These are phyloP conservation scores for Aspergillus sclerotialis DNA, from an alignment of 2,329 filamentous ascomycete species.

Conservation along the genomic window DNA sequence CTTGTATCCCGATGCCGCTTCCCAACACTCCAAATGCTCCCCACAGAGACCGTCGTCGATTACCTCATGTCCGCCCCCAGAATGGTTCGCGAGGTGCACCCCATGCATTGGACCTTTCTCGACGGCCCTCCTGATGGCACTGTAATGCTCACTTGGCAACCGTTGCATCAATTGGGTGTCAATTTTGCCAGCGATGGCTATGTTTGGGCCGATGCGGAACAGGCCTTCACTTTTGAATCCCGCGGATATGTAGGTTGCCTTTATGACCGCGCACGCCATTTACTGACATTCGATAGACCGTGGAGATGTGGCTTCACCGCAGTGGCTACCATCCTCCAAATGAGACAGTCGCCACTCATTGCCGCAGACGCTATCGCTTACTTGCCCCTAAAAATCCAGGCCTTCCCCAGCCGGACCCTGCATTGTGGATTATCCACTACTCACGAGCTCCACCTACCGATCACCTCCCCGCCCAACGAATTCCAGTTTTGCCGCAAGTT, in stretches of 20 bases:
- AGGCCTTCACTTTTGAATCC: constrained; percentile 67
- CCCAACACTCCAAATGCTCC: constrained; percentile 63
- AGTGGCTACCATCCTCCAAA: constrained; percentile 67
- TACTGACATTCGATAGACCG: constrained; percentile 49
- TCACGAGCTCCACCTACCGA: constrained; percentile 67
- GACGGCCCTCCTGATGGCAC: constrained; percentile 74
- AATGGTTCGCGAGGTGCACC: constrained; percentile 73
- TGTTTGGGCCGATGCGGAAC: constrained; percentile 79
- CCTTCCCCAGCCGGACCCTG: constrained; percentile 66
- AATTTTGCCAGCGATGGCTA: constrained; percentile 88
- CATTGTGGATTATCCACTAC: constrained; percentile 89
- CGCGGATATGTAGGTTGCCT: constrained; percentile 54
- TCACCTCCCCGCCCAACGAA: constrained; percentile 58
- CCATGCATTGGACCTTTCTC: constrained; percentile 92
- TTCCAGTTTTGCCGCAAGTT: constrained; percentile 40
- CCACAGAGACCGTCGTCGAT: constrained; percentile 69
- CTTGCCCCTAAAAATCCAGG: constrained; percentile 64
- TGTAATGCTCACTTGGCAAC: constrained; percentile 83
- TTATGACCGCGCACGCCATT: constrained; percentile 5
- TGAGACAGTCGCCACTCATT: constrained; percentile 68
- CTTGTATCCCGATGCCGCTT: constrained; percentile 79
- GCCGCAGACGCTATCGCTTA: constrained; percentile 79
- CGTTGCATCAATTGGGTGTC: constrained; percentile 60
- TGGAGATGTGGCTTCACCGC: constrained; percentile 84
- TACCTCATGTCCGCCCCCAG: constrained; percentile 79